These are phyloP conservation scores for Lentinula lateritia DNA, from an alignment of 768 basidiomycete species.

Conservation along the genomic window DNA sequence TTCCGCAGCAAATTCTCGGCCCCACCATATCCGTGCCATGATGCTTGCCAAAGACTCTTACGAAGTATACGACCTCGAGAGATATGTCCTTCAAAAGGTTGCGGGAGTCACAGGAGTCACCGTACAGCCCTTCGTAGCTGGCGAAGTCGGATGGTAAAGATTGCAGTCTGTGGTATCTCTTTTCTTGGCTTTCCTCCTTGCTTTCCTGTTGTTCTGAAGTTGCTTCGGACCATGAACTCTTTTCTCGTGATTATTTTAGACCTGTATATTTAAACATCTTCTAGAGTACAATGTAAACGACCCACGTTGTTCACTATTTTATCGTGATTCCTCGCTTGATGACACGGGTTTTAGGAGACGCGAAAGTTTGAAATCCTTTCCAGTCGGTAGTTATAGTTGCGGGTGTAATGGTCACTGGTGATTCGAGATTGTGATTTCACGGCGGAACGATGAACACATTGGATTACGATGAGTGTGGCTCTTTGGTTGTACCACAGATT, in stretches of 20 bases:
- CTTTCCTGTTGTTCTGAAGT: too few species aligned
- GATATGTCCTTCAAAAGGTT: conserved; percentile 66
- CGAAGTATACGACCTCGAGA: conserved; percentile 72
- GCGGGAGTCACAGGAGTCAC: conserved; percentile 51
- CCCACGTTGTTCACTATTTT: neutral
- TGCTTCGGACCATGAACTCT: too few species aligned
- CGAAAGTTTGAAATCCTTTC: neutral
- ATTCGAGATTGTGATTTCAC: neutral
- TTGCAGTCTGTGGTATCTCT: too few species aligned
- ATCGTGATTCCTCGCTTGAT: neutral
- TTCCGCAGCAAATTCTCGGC: conserved; percentile 69
- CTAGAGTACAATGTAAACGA: neutral
- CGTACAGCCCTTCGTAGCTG: conserved; percentile 55
- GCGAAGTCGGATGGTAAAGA: conserved; percentile 65
- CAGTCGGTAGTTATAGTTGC: neutral
- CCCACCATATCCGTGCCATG: conserved; percentile 81
- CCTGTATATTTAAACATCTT: neutral
- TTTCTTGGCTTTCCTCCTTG: neutral
- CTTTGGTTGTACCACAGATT: neutral
- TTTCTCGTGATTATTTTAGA: neutral
- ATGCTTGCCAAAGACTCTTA: conserved; percentile 72
- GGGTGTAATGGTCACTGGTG: neutral
- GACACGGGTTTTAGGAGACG: neutral
- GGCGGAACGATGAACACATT: neutral
- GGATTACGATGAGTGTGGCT: neutral